Base-by-base conservation (phyloP, 495 filamentous ascomycete genomes). In the Hypoxylon cercidicola region DNA sequence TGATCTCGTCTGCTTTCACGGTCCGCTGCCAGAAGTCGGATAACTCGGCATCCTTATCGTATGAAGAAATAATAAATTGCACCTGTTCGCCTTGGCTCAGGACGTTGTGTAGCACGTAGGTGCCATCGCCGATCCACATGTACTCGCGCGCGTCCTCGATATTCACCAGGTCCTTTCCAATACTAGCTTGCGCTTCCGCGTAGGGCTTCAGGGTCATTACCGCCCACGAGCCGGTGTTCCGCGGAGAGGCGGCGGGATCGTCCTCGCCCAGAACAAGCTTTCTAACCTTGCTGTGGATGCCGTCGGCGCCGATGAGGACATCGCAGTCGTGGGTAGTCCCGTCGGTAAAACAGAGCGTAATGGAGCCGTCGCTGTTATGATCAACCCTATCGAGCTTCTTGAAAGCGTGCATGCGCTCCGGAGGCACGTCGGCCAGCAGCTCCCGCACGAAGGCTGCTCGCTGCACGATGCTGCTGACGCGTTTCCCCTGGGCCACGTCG, bases 271-370 rank as follows among this genome's bases (percentile, higher is more conserved):
- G 35, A 41, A 69, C 46, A 25, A 58, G 28, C 32, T 43, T 54
- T 11, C 81, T 73, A 12, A 79, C 77, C 3, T 55, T 63, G 34
- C 76, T 79, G 53, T 79, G 75, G 21, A 81, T 73, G 2, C 82
- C 82, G 51, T 84, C 83, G 9, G 77, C 79, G 8, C 81, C 83
- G 10, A 85, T 59, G 5, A 85, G 70, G 20, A 84, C 64, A 60
- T 77, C 72, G 5, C 81, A 82, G 6, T 64, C 52, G 54, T 74
- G 75, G 0, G 69, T 64, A 19, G 55, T 58, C 0, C 78, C 79
- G 49, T 81, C 75, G 8, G 71, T 39, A 40, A 74, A 77, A 18
- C 56, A 10, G 1, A 74, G 66, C 1, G 52, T 64, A 2, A 71
- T 25, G 19, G 49, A 34, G 6, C 46, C 61, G 40, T 62, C 40